Evolutionary conservation across 176 grass and related monocot species (phyloP), one percentile per base, ranked within the genome.

Genomic region (Elaeis guineensis): DNA sequence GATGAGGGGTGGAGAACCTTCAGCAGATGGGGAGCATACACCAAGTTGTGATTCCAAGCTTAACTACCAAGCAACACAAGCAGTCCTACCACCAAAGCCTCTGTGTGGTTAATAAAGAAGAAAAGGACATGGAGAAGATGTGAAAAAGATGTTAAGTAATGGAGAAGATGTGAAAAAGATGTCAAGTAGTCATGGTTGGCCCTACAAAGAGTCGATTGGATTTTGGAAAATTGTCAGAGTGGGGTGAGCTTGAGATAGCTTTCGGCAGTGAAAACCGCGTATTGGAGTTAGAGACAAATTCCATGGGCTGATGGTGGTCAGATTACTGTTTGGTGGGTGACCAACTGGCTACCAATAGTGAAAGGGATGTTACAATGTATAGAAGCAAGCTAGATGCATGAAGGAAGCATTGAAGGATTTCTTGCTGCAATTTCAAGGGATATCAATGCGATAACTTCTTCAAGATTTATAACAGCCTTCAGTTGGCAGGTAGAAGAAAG

Each of bases 1-100:
- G 48, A 71, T 49, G 59, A 70, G 67, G 65, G 17, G 48, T 50
- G 50, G 75, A 71, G 76, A 79, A 72, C 76, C 76, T 72, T 50
- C 59, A 71, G 16, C 61, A 79, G 72, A 72, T 79, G 76, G 35
- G 9, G 26, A 35, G 68, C 67, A 55, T 16, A 50, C 59, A 14
- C 32, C 57, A 54, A 44, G 51, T 77, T 59, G 59, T 72, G 69
- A 79, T 79, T 79, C 76, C 68, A 72, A 79, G 68, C 76, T 79
- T 79, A 57, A 79, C 9, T 52, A 65, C 19, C 51, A 79, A 79
- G 76, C 76, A 59, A 72, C 50, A 58, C 39, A 21, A 56, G 58
- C 2, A 39, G 17, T 61, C 15, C 26, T 61, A 8, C 16, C 5
- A 60, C n/a, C 4, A n/a, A 61, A 12, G 35, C 6, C 26, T 61